These are phyloP conservation scores for Filobasidium wieringae DNA, from an alignment of 768 basidiomycete species.

Conservation along the genomic window DNA sequence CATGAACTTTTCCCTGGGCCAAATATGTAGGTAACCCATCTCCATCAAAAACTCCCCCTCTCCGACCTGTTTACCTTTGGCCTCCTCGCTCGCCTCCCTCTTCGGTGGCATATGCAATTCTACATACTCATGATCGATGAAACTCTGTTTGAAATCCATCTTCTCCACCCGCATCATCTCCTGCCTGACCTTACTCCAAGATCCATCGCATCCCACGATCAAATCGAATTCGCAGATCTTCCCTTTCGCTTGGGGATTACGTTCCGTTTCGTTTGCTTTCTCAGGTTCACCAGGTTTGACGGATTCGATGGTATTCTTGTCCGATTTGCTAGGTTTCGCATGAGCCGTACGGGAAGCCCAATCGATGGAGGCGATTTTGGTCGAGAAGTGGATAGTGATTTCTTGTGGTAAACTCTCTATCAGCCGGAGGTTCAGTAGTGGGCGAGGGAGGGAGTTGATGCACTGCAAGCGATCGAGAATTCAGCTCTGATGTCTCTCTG, in stretches of 20 bases:
- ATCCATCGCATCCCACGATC: slow-evolving; percentile 79
- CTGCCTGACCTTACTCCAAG: slow-evolving; percentile 76
- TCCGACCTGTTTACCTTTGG: slow-evolving; percentile 37
- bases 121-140: slow-evolving; percentile 89
- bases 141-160: slow-evolving; percentile 90
- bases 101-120: slow-evolving; percentile 85
- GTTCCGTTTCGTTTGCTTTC: slow-evolving; percentile 14
- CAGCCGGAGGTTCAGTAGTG: slow-evolving; percentile 73
- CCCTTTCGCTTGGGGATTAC: slow-evolving; percentile 8
- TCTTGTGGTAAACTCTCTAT: slow-evolving; percentile 59
- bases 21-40: slow-evolving; percentile 94
- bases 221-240: slow-evolving; percentile 30
- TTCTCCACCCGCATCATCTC: slow-evolving; percentile 95
- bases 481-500: too few species aligned
- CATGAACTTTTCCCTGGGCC: slow-evolving; percentile 99
- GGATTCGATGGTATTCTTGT: slow-evolving; percentile 18
- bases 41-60: slow-evolving; percentile 71
- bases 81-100: slow-evolving; percentile 29
- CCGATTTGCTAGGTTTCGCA: slow-evolving; percentile 7
- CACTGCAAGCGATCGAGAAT: slow-evolving; percentile 48
- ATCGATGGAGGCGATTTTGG: slow-evolving; percentile 66
- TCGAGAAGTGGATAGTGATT: slow-evolving; percentile 64
- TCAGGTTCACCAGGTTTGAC: slow-evolving; percentile 6
- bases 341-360: slow-evolving; percentile 45
- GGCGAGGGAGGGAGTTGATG: slow-evolving; percentile 87